A percentile compares a stretch with the other conserved stretches of the same genome.
phyloP scores from a whole-genome alignment of 176 grass and related monocot genomes.

The Puccinellia tenuiflora region DNA sequence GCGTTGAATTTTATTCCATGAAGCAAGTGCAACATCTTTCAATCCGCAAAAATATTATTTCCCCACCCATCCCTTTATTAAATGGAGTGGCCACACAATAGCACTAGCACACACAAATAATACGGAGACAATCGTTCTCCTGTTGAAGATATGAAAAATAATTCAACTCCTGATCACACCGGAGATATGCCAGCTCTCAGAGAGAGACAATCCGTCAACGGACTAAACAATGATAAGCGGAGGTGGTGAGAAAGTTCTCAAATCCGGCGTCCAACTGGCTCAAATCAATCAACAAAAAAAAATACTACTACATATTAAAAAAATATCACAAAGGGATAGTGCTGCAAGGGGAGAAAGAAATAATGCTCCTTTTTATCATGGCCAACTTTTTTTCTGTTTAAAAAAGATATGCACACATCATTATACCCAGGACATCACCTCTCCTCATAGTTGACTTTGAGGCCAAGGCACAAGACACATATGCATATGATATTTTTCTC shows the following conservation, averaged over 20 bases:
- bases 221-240: background rate
- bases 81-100: background rate
- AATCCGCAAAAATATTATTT: background rate
- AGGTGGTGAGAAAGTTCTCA: constrained; percentile 1
- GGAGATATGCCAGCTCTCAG: constrained; percentile 30
- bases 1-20: background rate
- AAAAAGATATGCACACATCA: background rate
- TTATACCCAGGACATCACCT: constrained; percentile 9
- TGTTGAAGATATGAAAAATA: background rate
- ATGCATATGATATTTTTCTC: constrained; percentile 18
- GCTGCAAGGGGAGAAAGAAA: constrained; percentile 1
- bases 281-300: background rate
- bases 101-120: background rate
- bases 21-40: background rate
- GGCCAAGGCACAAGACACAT: constrained; percentile 27
- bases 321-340: constrained; percentile 23
- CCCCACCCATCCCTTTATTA: background rate
- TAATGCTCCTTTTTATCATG: constrained; percentile 27
- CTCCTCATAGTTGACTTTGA: constrained; percentile 42
- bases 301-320: background rate
- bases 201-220: constrained; percentile 33
- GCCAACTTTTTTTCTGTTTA: background rate
- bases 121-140: background rate
- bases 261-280: background rate
- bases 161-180: constrained; percentile 10